Percentiles rank a stretch among this genome's conserved stretches.
phyloP scores from a whole-genome alignment of 2,329 filamentous ascomycete species.

The Aspergillus niger region DNA sequence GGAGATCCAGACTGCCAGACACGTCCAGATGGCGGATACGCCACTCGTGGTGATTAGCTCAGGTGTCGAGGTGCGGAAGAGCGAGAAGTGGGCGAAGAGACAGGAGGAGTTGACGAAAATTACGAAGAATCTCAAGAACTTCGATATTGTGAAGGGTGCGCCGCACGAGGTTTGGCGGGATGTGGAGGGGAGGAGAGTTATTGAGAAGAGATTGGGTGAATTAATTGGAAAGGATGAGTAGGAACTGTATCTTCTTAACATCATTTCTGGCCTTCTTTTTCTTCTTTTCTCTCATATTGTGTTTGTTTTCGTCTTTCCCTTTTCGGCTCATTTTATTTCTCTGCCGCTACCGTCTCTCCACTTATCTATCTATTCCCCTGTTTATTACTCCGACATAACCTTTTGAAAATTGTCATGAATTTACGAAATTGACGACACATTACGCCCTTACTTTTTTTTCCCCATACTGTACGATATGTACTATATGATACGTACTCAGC shows the following conservation, averaged over 20 bases:
- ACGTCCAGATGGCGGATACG: constrained; percentile 75
- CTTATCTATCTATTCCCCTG: too few relatives aligned
- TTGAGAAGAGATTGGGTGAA: constrained; percentile 77
- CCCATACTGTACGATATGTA: too few relatives aligned
- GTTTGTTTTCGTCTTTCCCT: too few relatives aligned
- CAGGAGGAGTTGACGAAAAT: constrained; percentile 81
- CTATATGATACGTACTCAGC: too few relatives aligned
- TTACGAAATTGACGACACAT: too few relatives aligned
- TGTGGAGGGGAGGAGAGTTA: constrained; percentile 67
- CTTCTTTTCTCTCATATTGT: not conserved
- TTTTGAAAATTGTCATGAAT: too few relatives aligned
- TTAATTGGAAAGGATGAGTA: constrained; percentile 52
- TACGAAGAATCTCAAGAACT: constrained; percentile 75
- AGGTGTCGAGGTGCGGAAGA: constrained; percentile 67
- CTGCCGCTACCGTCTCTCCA: too few relatives aligned
- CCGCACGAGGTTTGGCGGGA: constrained; percentile 86
- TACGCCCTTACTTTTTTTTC: too few relatives aligned
- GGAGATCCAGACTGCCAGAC: constrained; percentile 75
- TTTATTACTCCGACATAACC: too few relatives aligned
- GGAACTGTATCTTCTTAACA: not conserved
- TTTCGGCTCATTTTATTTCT: too few relatives aligned
- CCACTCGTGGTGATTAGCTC: constrained; percentile 82
- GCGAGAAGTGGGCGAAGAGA: constrained; percentile 75
- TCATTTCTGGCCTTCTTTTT: not conserved
- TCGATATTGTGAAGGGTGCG: constrained; percentile 84